These are phyloP conservation scores for Croton setiger DNA, from an alignment of 441 rosid species.

Conservation along the genomic window DNA sequence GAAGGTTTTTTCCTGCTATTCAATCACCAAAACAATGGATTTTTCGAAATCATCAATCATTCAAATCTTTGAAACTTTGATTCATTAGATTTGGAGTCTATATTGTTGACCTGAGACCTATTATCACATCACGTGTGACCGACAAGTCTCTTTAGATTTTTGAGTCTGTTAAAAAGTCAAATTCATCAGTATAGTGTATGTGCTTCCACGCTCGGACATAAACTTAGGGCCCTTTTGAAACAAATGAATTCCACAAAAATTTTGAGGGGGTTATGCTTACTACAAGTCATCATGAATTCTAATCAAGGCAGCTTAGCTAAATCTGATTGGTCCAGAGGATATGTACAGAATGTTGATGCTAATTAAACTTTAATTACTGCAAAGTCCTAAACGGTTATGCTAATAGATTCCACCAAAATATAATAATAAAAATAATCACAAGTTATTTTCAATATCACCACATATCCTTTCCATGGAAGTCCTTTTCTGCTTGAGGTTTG, in stretches of 20 bases:
- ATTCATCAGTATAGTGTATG: background rate
- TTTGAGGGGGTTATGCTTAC: background rate
- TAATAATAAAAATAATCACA: background rate
- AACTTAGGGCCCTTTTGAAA: too few species aligned
- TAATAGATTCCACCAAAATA: background rate
- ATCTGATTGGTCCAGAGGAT: background rate
- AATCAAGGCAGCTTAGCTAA: background rate
- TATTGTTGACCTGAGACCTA: too few species aligned
- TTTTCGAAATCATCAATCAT: background rate
- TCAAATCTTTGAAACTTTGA: background rate
- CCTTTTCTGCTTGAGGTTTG: constrained; percentile 15
- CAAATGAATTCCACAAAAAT: too few species aligned
- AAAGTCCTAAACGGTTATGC: constrained; percentile 2
- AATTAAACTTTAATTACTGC: constrained; percentile 19
- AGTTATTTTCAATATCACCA: background rate
- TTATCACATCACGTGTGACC: too few species aligned
- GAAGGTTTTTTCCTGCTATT: background rate
- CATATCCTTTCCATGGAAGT: background rate
- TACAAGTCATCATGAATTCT: background rate
- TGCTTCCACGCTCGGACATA: too few species aligned
- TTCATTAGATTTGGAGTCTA: too few species aligned
- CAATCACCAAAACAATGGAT: background rate
- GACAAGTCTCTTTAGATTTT: too few species aligned
- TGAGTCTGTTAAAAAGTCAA: too few species aligned
- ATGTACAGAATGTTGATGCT: constrained; percentile 15